phyloP scores from a whole-genome alignment of 768 basidiomycete genomes.

The Mycena sanguinolenta region DNA sequence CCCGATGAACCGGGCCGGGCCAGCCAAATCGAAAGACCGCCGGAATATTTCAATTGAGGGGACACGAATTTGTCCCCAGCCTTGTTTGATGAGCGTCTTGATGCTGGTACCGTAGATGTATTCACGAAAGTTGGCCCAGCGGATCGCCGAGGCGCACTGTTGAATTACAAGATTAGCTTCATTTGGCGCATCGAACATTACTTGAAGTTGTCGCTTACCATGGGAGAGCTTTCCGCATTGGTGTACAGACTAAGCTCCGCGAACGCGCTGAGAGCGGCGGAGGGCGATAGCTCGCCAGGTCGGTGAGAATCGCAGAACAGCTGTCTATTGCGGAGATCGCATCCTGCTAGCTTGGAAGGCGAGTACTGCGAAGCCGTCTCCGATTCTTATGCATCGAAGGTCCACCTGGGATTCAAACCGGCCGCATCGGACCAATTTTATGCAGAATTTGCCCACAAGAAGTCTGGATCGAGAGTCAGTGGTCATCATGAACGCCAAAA shows the following conservation, averaged over 20 bases:
- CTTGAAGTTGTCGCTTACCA: slow-evolving; percentile 12
- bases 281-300: slow-evolving; percentile 31
- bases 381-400: too few species aligned
- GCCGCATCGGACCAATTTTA: too few species aligned
- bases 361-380: too few species aligned
- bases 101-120: slow-evolving; percentile 40
- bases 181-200: neutral
- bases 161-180: neutral
- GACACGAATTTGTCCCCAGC: slow-evolving; percentile 38
- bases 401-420: too few species aligned
- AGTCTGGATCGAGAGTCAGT: too few species aligned
- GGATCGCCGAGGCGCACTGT: slow-evolving; percentile 39
- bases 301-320: slow-evolving; percentile 35
- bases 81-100: slow-evolving; percentile 27
- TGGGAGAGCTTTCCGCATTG: slow-evolving; percentile 38
- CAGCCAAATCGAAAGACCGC: slow-evolving; percentile 32
- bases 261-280: slow-evolving; percentile 32
- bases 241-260: slow-evolving; percentile 17
- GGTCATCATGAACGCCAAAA: too few species aligned
- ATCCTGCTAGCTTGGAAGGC: too few species aligned
- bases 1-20: slow-evolving; percentile 30
- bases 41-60: slow-evolving; percentile 31
- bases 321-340: too few species aligned
- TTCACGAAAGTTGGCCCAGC: slow-evolving; percentile 37
- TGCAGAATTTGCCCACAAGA: too few species aligned